These are phyloP conservation scores for Colletotrichum tofieldiae DNA, from an alignment of 2,329 filamentous ascomycete species.

Conservation along the genomic window DNA sequence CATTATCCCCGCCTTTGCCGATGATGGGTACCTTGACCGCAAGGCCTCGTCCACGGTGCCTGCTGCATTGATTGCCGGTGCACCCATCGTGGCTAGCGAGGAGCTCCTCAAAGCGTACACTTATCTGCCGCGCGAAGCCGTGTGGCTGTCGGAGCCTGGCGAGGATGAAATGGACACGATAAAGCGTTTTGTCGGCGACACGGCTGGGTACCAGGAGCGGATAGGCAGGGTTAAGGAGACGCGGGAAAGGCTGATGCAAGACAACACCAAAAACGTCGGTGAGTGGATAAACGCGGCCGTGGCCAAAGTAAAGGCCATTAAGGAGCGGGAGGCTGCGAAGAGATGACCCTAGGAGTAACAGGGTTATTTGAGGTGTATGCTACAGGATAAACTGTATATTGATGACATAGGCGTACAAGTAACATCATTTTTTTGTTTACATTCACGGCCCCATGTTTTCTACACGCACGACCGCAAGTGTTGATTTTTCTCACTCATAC, in stretches of 20 bases:
- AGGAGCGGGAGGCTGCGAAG: background rate
- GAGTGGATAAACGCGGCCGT: background rate
- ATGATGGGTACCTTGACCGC: conserved; percentile 48
- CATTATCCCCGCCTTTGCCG: conserved; percentile 48
- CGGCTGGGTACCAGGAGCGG: background rate
- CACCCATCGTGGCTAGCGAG: conserved; percentile 47
- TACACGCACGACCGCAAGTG: background rate
- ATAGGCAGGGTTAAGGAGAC: background rate
- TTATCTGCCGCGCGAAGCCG: conserved; percentile 47
- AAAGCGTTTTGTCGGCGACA: conserved; percentile 46
- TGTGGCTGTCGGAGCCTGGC: conserved; percentile 46
- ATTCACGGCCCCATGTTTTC: background rate
- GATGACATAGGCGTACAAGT: background rate
- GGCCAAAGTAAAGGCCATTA: background rate
- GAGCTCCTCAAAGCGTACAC: conserved; percentile 47
- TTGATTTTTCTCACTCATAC: background rate
- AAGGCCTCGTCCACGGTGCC: conserved; percentile 50
- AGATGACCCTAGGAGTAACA: background rate
- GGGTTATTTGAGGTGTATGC: background rate
- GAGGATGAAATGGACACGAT: conserved; percentile 50
- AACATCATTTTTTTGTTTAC: background rate
- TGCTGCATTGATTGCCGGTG: conserved; percentile 49
- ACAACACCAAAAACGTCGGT: background rate
- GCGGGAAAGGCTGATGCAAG: background rate
- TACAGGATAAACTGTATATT: background rate